These are phyloP conservation scores for Candida maris DNA, from an alignment of 805 yeast genomes.

Conservation along the genomic window DNA sequence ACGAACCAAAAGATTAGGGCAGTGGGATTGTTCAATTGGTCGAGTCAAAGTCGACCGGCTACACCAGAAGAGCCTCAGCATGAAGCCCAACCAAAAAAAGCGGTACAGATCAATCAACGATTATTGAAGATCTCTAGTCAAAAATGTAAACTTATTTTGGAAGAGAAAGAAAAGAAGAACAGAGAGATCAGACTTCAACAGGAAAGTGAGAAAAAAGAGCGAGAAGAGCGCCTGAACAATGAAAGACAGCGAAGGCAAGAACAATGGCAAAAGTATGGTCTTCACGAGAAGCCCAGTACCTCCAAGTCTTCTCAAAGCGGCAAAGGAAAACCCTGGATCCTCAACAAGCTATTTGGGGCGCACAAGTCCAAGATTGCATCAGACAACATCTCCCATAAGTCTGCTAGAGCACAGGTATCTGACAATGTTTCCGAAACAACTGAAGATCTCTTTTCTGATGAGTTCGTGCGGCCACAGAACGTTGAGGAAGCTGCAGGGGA, in stretches of 20 bases:
- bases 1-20: slow-evolving; percentile 1
- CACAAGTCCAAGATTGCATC: slow-evolving; percentile 28
- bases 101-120: slow-evolving; percentile 19
- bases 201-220: slow-evolving; percentile 19
- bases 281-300: neutral
- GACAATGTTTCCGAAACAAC: slow-evolving; percentile 2
- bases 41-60: slow-evolving; percentile 1
- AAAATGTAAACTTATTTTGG: slow-evolving; percentile 19
- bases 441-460: neutral
- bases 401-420: slow-evolving; percentile 1
- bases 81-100: slow-evolving; percentile 3
- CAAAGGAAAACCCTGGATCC: slow-evolving; percentile 17
- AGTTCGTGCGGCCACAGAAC: neutral
- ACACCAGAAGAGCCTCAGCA: neutral
- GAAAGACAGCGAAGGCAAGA: slow-evolving; percentile 21
- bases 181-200: slow-evolving; percentile 11
- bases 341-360: slow-evolving; percentile 23
- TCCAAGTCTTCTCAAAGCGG: slow-evolving; percentile 1
- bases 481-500: slow-evolving; percentile 10
- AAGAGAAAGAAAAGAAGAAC: slow-evolving; percentile 17
- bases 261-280: slow-evolving; percentile 18
- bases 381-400: slow-evolving; percentile 25
- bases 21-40: slow-evolving; percentile 21
- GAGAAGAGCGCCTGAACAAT: slow-evolving; percentile 20
- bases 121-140: slow-evolving; percentile 20